Base-by-base conservation (phyloP, 371 early-diverging fungal genomes). In the Astathelohania contejeani region DNA sequence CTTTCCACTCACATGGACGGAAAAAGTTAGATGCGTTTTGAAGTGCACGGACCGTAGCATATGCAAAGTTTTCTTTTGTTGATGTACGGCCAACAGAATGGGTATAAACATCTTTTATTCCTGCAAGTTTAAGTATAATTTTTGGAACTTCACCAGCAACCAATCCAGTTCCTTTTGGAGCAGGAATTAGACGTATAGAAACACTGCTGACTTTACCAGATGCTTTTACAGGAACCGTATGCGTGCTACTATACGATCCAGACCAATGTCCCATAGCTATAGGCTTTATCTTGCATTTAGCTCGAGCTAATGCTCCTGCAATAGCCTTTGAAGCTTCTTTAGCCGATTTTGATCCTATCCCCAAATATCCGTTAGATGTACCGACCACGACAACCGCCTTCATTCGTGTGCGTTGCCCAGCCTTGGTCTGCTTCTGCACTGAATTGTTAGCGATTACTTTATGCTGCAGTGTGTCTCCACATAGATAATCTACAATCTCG, bases 361-460 rank as follows among this genome's bases (percentile, higher is more conserved):
- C 94, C 72, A 94, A 88, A 79, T 92, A 91, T 61, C 93, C 91
- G 71, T 88, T 79, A 53, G 77, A 79, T 81, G 94, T 92, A 77
- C 97, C 97, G 72, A 94, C 85, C 79, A 87, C 85, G 56, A 92
- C 92, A 72, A 90, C 90, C 67, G 90, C 97, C 84, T 94, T 96
- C 83, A 96, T 94, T 68, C 90, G 86, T 67, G 95, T 94, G 71
- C 92, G 87, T 80, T 96, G 95, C 80, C 95, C 95, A 64, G 95
- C 95, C 75, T 87, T 86, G 69, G 93, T 94, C 79, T 96, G 97
- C 83, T 97, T 97, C 80, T 97, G 95, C 70, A 97, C 93, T 65
- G 92, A 90, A 81, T 89, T 92, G 75, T 92, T 88, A 81, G 89
- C 88, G 83, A 94, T 89, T 66, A 94, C 90, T 77, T 94, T 90